phyloP scores from a whole-genome alignment of 129 eudicot species.

The Escallonia rubra region DNA sequence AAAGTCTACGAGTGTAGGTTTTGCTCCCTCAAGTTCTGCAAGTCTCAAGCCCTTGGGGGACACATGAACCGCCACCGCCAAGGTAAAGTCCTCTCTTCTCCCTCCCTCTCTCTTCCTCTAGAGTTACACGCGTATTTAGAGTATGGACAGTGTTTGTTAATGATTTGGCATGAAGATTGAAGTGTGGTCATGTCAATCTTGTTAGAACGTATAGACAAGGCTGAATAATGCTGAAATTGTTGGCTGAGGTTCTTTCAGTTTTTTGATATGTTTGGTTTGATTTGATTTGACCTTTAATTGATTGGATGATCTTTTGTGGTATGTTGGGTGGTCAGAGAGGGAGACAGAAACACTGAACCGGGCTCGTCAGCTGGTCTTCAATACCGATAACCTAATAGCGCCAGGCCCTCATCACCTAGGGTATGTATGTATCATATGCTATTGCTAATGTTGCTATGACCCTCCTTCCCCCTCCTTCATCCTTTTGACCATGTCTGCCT shows the following conservation, averaged over 20 bases:
- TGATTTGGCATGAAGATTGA: constrained; percentile 18
- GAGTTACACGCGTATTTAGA: neutral
- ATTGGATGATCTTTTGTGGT: constrained; percentile 7
- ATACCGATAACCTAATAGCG: constrained; percentile 50
- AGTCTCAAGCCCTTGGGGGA: constrained; percentile 99
- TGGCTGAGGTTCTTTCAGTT: neutral
- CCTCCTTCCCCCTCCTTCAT: neutral
- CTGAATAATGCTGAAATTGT: neutral
- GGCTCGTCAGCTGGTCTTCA: constrained; percentile 90
- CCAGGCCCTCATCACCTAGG: constrained; percentile 50
- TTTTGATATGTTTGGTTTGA: neutral
- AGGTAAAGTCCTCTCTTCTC: constrained; percentile 29
- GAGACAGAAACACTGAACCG: constrained; percentile 94
- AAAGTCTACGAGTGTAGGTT: constrained; percentile 99
- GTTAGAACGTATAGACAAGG: neutral
- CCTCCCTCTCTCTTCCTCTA: constrained; percentile 7
- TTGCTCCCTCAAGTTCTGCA: constrained; percentile 97
- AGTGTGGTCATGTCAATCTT: constrained; percentile 34
- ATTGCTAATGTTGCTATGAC: neutral
- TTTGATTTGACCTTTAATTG: constrained; percentile 3
- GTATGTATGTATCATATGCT: constrained; percentile 10
- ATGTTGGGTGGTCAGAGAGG: constrained; percentile 56
- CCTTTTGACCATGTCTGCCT: neutral
- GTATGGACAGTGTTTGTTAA: constrained; percentile 4
- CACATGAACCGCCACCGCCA: constrained; percentile 99